Evolutionary conservation across 331 rosid species (phyloP).

Genomic region (Ulmus americana): DNA sequence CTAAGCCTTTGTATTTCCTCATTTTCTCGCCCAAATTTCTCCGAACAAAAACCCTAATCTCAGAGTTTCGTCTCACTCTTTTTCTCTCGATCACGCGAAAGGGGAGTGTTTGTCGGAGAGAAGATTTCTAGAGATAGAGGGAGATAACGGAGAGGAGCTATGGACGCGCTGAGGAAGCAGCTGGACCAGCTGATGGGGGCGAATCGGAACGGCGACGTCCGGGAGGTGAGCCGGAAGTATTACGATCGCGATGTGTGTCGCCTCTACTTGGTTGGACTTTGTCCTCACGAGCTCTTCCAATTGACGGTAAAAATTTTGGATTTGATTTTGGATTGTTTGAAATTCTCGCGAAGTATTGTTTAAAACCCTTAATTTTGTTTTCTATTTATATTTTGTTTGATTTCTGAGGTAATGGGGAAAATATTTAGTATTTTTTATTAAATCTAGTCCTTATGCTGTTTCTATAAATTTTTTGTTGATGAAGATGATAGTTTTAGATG

Average conservation of each 20-base stretch:
- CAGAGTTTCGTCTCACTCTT: background rate
- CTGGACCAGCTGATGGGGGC: conserved; percentile 99
- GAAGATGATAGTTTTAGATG: too few relatives aligned
- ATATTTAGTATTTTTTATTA: background rate
- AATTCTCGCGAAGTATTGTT: background rate
- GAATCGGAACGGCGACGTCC: conserved; percentile 93
- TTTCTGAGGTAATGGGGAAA: background rate
- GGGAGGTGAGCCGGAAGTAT: conserved; percentile 93
- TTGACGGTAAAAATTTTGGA: conserved; percentile 50
- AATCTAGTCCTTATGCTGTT: too few relatives aligned
- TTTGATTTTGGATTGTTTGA: background rate
- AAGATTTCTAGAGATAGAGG: conserved; percentile 9
- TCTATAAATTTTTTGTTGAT: too few relatives aligned
- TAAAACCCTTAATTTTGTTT: background rate
- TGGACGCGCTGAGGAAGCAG: conserved; percentile 98
- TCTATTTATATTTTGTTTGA: background rate
- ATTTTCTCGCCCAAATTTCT: background rate
- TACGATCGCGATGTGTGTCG: conserved; percentile 97
- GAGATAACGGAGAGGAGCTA: conserved; percentile 19
- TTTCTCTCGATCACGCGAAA: background rate
- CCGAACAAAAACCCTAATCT: conserved; percentile 12
- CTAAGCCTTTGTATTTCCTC: background rate
- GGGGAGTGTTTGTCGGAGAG: background rate
- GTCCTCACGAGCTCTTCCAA: conserved; percentile 97
- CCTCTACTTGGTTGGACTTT: conserved; percentile 89